A percentile compares a stretch with the other conserved stretches of the same genome.
Evolutionary conservation across 768 basidiomycete genomes (phyloP).

Genomic region (Termitomyces sp.): DNA sequence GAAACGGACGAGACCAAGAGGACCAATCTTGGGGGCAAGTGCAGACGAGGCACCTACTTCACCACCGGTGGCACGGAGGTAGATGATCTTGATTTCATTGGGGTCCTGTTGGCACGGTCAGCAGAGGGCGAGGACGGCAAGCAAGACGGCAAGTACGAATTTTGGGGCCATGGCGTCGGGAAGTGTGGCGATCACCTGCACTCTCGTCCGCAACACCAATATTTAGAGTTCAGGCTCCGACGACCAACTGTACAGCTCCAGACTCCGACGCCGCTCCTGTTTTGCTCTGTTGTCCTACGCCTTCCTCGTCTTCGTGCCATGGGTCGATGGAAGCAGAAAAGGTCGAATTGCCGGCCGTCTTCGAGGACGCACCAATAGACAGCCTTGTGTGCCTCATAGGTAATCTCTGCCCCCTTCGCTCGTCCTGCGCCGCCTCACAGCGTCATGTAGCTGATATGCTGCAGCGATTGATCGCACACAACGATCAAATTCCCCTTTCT

Average conservation of each 20-base stretch:
- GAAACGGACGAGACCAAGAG: conserved; percentile 88
- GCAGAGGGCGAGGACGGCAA: background rate
- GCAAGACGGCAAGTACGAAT: conserved; percentile 43
- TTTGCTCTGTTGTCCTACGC: conserved; percentile 30
- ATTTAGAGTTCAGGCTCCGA: conserved; percentile 53
- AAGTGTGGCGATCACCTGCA: conserved; percentile 19
- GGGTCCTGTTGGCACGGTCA: conserved; percentile 62
- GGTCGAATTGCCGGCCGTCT: conserved; percentile 77
- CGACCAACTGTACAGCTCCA: conserved; percentile 51
- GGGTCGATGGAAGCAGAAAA: conserved; percentile 78
- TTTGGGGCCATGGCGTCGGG: conserved; percentile 67
- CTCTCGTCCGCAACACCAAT: conserved; percentile 1
- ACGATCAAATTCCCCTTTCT: conserved; percentile 89
- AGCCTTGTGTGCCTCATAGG: conserved; percentile 86
- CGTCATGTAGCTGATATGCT: conserved; percentile 83
- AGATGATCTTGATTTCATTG: conserved; percentile 97
- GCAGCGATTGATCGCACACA: conserved; percentile 89
- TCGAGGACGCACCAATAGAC: conserved; percentile 82
- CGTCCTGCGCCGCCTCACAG: conserved; percentile 4
- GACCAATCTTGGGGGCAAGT: conserved; percentile 99
- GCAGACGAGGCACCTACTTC: conserved; percentile 99
- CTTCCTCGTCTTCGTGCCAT: conserved; percentile 50
- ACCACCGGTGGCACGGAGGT: conserved; percentile 97
- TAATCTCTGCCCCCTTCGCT: conserved; percentile 25
- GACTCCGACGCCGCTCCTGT: conserved; percentile 15